Evolutionary conservation across 192 early-diverging fungal species (phyloP), one percentile per base, ranked within the genome.

Genomic region (Chytriomyces sp.): DNA sequence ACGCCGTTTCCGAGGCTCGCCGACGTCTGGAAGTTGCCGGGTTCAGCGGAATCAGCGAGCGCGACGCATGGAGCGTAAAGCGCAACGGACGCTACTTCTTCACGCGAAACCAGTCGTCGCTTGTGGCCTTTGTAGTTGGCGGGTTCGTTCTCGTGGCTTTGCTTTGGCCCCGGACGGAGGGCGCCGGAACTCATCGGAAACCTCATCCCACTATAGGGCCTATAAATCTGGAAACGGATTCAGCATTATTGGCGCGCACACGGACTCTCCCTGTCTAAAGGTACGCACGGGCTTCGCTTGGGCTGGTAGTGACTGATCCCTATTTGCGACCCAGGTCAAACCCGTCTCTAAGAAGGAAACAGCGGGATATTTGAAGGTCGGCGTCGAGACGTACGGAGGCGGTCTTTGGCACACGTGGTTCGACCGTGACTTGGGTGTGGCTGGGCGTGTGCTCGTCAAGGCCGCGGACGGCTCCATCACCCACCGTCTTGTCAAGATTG

Each of bases 391-490:
- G 77, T 93, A 97, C 54, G 83, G 83, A 12, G 76, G 78, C 40
- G 92, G 95, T 79, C 67, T 89, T 75, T 91, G 91, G 92, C 89
- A 96, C 79, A 96, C 98, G 32, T 99, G 98, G 98, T 99, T 99
- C 77, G 98, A 99, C 77, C 91, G 98, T 73, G 98, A 99, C 81
- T 82, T 99, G 66, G 90, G 89, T 76, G 81, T 99, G 61, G 96
- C 98, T 64, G 98, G 98, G 28, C 90, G 95, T 39, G 93, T 96
- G 31, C 80, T 99, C 75, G 86, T 98, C 53, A 84, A 89, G 57
- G 82, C 82, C 28, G 81, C 78, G 31, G 87, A 88, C 49, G 93
- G 90, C 41, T 89, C 86, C 22, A 86, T 90, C 73, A 84, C 85
- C 57, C 88, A 90, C 74, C 86, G 85, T 0, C 85, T 99, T 32